Conservation (phyloP, 345 rosid species). For the Salix arbutifolia region DNA sequence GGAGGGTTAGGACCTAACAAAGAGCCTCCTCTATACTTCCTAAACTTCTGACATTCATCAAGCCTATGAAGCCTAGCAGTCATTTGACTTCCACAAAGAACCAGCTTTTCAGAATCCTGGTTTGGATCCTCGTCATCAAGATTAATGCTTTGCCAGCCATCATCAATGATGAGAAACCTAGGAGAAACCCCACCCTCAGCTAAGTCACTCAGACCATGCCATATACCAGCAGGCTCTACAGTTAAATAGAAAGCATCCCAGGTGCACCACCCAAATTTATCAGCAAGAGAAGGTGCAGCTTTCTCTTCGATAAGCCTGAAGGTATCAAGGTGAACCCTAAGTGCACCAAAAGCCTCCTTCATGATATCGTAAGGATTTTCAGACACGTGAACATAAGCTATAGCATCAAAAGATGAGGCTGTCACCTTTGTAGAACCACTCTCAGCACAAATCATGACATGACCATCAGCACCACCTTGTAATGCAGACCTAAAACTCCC, state of each 20-base stretch:
- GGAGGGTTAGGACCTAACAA: conserved; percentile 42
- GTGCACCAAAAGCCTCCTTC: conserved; percentile 67
- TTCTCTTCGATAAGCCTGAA: conserved; percentile 83
- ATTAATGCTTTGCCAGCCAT: conserved; percentile 80
- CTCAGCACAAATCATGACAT: conserved; percentile 56
- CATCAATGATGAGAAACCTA: conserved; percentile 81
- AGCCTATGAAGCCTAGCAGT: conserved; percentile 62
- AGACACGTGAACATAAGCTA: conserved; percentile 75
- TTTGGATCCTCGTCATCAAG: conserved; percentile 44
- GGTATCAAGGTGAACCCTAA: conserved; percentile 73
- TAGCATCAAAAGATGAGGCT: conserved; percentile 50
- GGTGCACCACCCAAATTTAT: conserved; percentile 96
- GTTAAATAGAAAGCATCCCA: conserved; percentile 92
- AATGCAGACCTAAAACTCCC: conserved; percentile 66
- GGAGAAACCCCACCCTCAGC: conserved; percentile 56
- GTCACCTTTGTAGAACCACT: conserved; percentile 57
- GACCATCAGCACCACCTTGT: conserved; percentile 52
- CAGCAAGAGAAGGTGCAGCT: conserved; percentile 42
- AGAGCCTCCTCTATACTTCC: conserved; percentile 54
- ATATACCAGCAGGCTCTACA: conserved; percentile 68
- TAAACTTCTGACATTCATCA: conserved; percentile 65
- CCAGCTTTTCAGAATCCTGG: conserved; percentile 52
- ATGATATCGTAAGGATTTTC: conserved; percentile 68
- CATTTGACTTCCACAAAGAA: conserved; percentile 88
- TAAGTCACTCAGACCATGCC: conserved; percentile 74